phyloP scores from a whole-genome alignment of 371 early-diverging fungal genomes.

The Fennellomyces sp. region DNA sequence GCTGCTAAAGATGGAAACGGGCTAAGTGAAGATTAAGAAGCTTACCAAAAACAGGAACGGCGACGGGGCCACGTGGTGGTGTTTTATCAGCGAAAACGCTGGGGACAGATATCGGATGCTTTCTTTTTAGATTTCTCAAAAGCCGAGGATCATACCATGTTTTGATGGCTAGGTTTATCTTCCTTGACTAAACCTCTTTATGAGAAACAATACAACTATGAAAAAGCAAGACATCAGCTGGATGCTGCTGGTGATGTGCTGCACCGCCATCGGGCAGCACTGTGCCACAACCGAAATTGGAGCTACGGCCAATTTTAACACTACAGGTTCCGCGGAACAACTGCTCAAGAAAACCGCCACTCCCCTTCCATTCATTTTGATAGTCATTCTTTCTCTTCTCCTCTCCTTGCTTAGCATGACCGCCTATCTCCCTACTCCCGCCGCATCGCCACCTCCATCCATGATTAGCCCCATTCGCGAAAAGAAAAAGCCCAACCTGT shows the following conservation, averaged over 20 bases:
- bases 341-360: not conserved
- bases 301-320: not conserved
- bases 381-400: conserved; percentile 7
- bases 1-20: too few species aligned
- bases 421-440: conserved; percentile 21
- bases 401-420: conserved; percentile 1
- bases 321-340: not conserved
- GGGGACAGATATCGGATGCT: too few species aligned
- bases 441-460: conserved; percentile 24
- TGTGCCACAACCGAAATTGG: not conserved
- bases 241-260: not conserved
- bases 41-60: too few species aligned
- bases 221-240: not conserved
- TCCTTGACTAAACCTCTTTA: too few species aligned
- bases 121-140: not conserved
- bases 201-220: too few species aligned
- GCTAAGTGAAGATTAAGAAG: too few species aligned
- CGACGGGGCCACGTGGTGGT: too few species aligned
- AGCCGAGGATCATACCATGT: not conserved
- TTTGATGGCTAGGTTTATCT: too few species aligned
- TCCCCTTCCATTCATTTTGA: not conserved
- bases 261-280: not conserved
- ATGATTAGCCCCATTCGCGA: not conserved
- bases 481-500: conserved; percentile 1
- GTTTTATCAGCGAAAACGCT: too few species aligned